phyloP scores from a whole-genome alignment of 345 rosid genomes.

The Eucalyptus pauciflora region DNA sequence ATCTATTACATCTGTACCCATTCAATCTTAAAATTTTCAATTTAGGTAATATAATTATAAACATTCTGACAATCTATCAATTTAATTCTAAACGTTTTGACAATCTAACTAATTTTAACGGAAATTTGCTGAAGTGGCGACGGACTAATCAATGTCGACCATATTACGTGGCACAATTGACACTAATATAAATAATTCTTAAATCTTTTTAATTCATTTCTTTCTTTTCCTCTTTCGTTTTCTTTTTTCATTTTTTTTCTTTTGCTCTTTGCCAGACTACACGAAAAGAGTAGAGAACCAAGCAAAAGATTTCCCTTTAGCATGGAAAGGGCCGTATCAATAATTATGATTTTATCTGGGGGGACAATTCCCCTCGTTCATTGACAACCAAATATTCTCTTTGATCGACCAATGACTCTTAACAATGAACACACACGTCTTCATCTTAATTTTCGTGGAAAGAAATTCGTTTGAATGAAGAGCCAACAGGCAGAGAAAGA shows the following conservation, averaged over 20 bases:
- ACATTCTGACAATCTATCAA: neutral
- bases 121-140: rapidly evolving
- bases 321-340: neutral
- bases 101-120: rapidly evolving
- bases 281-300: neutral
- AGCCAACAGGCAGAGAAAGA: neutral
- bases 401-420: neutral
- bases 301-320: neutral
- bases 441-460: neutral
- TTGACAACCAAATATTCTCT: neutral
- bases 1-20: rapidly evolving
- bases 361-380: neutral
- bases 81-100: neutral
- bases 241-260: too few species aligned
- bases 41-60: neutral
- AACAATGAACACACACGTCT: neutral
- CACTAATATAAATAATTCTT: too few species aligned
- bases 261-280: neutral
- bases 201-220: too few species aligned
- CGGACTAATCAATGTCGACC: rapidly evolving
- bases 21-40: rapidly evolving
- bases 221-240: too few species aligned
- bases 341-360: too few species aligned
- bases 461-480: neutral
- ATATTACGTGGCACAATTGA: rapidly evolving